phyloP scores from a whole-genome alignment of 768 basidiomycete genomes.

The Leccinum aurantiacum region DNA sequence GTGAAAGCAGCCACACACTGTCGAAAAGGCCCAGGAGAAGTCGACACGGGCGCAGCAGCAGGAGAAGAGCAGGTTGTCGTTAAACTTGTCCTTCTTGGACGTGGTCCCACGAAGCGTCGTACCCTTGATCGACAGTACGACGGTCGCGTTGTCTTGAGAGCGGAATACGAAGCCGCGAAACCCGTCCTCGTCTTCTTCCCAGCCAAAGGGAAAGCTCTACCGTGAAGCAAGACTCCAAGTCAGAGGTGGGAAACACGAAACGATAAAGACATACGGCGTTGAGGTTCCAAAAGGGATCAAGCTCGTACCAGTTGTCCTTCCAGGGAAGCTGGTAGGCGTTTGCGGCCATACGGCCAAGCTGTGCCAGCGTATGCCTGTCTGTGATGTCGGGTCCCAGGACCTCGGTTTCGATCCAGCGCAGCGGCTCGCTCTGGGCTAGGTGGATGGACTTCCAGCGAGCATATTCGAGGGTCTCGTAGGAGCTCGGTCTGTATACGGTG shows the following conservation, averaged over 20 bases:
- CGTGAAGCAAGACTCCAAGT: background rate
- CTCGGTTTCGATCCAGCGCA: slow-evolving; percentile 68
- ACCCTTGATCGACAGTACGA: slow-evolving; percentile 87
- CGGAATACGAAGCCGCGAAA: slow-evolving; percentile 91
- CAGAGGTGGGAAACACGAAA: background rate
- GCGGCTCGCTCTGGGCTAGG: slow-evolving; percentile 46
- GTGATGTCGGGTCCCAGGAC: slow-evolving; percentile 75
- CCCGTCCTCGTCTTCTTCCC: slow-evolving; percentile 66
- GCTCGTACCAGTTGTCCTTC: slow-evolving; percentile 75
- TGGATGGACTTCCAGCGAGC: slow-evolving; percentile 54
- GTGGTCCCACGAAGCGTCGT: slow-evolving; percentile 86
- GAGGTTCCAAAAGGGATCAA: slow-evolving; percentile 71
- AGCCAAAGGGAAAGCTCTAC: slow-evolving; percentile 80
- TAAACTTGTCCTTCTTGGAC: slow-evolving; percentile 88
- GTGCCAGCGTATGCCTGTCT: slow-evolving; percentile 75
- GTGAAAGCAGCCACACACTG: slow-evolving; percentile 85
- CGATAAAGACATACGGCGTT: slow-evolving; percentile 36
- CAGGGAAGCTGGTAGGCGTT: slow-evolving; percentile 85
- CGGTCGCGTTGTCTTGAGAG: slow-evolving; percentile 73
- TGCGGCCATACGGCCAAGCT: slow-evolving; percentile 84
- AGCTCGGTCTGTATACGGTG: slow-evolving; percentile 60
- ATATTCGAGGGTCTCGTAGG: slow-evolving; percentile 47
- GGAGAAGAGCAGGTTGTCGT: slow-evolving; percentile 86
- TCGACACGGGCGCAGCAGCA: slow-evolving; percentile 94
- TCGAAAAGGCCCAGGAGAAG: slow-evolving; percentile 79